Conservation (phyloP, 805 yeast genomes). For the Candida corydali region DNA sequence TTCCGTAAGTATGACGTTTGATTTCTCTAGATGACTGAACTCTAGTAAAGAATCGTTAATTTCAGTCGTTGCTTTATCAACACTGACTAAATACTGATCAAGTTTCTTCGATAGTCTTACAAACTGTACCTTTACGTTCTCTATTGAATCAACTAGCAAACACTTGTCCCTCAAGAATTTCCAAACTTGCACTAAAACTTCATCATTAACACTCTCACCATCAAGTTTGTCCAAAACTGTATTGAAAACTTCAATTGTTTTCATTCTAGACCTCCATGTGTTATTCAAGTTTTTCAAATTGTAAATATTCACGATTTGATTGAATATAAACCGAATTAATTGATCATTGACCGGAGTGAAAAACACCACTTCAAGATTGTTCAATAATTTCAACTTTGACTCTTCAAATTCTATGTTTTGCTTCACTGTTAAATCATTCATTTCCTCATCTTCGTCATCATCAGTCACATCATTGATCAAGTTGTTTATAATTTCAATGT, state of each 20-base stretch:
- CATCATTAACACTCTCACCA: constrained; percentile 7
- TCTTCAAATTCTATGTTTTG: constrained; percentile 48
- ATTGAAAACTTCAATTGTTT: constrained; percentile 39
- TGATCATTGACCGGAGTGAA: constrained; percentile 10
- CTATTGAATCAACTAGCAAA: constrained; percentile 41
- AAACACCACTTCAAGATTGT: constrained; percentile 32
- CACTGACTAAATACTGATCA: constrained; percentile 13
- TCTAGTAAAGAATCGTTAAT: constrained; percentile 13
- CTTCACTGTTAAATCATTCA: constrained; percentile 30
- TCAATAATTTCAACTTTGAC: constrained; percentile 33
- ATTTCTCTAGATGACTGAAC: constrained; percentile 30
- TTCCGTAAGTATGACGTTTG: constrained; percentile 46
- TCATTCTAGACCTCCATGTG: constrained; percentile 62
- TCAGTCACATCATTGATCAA: constrained; percentile 35
- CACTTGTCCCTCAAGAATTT: constrained; percentile 21
- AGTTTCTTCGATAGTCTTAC: constrained; percentile 26
- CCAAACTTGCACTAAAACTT: constrained; percentile 22
- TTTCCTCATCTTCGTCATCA: constrained; percentile 25
- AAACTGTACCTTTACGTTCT: constrained; percentile 55
- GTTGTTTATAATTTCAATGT: constrained; percentile 29
- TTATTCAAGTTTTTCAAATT: constrained; percentile 24
- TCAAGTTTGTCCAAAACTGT: constrained; percentile 12
- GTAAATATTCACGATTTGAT: constrained; percentile 18
- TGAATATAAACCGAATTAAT: constrained; percentile 25
- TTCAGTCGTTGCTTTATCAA: constrained; percentile 9